Base-by-base conservation (phyloP, 257 asterid genomes). In the Fraxinus pennsylvanica region DNA sequence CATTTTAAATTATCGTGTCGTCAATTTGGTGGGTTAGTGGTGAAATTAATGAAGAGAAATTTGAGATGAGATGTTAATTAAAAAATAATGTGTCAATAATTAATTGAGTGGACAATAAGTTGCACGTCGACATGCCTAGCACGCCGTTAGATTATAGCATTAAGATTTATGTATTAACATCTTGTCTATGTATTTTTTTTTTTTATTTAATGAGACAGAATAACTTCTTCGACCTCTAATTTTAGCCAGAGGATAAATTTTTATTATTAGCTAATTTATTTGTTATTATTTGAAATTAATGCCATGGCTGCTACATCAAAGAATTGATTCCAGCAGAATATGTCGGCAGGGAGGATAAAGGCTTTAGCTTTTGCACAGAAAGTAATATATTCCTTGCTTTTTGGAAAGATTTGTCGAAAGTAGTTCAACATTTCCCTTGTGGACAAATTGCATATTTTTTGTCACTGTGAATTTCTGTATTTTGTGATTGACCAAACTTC, bases 151-250 rank as follows among this genome's bases (percentile, higher is more conserved):
- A 52, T 52, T 13, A 19, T 57, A 19, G 12, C 9, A 17, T 12
- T 57, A 19, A 57, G 14, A 9, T 61, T 61, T 21, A 61, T 61
- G 68, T 72, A 78, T 25, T 13, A 15, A 54, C 54, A 69, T 54
- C 38, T 74, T 22, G 35, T 78, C 81, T 75, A 84, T 77, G 80
- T 84, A 78, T 22, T 22, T 9, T 57, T 5, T 32, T 32, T 32
- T 32, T 32, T 69, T 52, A 61, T 74, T 76, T 61, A 68, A 72
- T 75, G 81, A 65, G 81, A 73, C 61, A 73, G 73, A 69, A 67
- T 67, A 29, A 81, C 75, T 73, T 3, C 10, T 74, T 78, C 74
- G 47, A 57, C 39, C 70, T 54, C 74, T 65, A 35, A 59, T 22
- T 73, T 69, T 54, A 17, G 5, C n/a, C 47, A 41, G 47, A 41